Base-by-base conservation (phyloP, 306 rosid species). In the Glycine soja region DNA sequence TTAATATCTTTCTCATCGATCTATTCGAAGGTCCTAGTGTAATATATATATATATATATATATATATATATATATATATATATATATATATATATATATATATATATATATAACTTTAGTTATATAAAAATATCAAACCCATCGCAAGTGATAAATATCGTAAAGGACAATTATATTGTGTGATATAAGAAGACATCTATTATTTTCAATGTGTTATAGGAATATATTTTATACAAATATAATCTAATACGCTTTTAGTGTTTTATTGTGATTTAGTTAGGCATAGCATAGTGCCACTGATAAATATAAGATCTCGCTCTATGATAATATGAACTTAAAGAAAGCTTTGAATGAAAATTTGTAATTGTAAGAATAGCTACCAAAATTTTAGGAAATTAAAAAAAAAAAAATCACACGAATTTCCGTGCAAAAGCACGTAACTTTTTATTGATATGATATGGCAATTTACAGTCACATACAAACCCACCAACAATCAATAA, bases 391-490 rank as follows among this genome's bases (percentile, higher is more conserved):
- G 5, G 32, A 3, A 57, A 8, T 10, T 8, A 24, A 24, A 24
- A 24, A 42, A 36, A 51, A 10, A 10, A 3, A 24, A n/a, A 11
- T 18, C 10, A 51, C 30, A 38, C 5, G 53, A 66, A 13, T 19
- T 48, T 78, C 9, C 3, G 6, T 38, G 74, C 45, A 14, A 34
- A 78, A 78, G 46, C 38, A 4, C n/a, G n/a, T 42, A 24, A 24
- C 30, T 16, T 52, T 68, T 53, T 18, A 70, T 48, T 57, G 70
- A 58, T 36, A 15, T 57, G 70, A 58, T 36, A 15, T 30, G 52
- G 19, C 76, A 57, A 47, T 57, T 46, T 32, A 58, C 48, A 59
- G 19, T 57, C 77, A 43, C 3, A 56, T 36, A 51, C 32, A 30
- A 58, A 62, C 40, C 24, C 4, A 0, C 32, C 8, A 34, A 0